Evolutionary conservation across 371 early-diverging fungal genomes (phyloP), one percentile per base, ranked within the genome.

Genomic region (Rhizopus arrhizus): DNA sequence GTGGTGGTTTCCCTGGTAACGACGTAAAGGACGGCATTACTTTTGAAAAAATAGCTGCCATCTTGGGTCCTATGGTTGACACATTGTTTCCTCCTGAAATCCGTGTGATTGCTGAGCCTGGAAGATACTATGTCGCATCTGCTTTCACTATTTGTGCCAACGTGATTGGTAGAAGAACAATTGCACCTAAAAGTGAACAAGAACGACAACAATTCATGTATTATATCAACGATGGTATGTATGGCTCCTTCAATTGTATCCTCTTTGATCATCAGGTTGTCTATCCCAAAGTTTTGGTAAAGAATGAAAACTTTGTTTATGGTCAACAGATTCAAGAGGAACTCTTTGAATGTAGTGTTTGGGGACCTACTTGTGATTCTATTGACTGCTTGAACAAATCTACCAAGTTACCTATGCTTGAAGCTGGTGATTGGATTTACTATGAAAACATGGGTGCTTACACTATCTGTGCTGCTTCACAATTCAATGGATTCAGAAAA

Each of bases 301-400:
- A 77, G 60, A 55, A 72, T 58, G 84, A 84, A 43, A 60, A 42
- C 8, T 89, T 81, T 66, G 29, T 68, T 42, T 84, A 73, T 74
- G 74, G 69, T 42, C 53, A 62, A 53, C 48, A 54, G 8, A 7
- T 67, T 9, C 36, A 56, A 3, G 73, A 73, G 36, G 36, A 58
- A 2, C 59, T 59, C 12, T 91, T 69, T 69, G 67, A 74, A 28
- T 86, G 91, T 78, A 88, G 88, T 70, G 81, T 96, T 59, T 97
- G 98, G 98, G 97, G 97, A n/a, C 98, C 97, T 31, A 98, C 97
- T 43, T 98, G 98, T 76, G 98, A 98, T 77, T 95, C 96, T 15
- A 94, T 97, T 64, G 99, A 98, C 79, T 93, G 93, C 73, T 86
- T 98, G 53, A 85, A 83, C 62, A 77, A 86, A 54, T 80, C 86